Conservation (phyloP, 306 rosid genomes). For the Acacia acuminata region DNA sequence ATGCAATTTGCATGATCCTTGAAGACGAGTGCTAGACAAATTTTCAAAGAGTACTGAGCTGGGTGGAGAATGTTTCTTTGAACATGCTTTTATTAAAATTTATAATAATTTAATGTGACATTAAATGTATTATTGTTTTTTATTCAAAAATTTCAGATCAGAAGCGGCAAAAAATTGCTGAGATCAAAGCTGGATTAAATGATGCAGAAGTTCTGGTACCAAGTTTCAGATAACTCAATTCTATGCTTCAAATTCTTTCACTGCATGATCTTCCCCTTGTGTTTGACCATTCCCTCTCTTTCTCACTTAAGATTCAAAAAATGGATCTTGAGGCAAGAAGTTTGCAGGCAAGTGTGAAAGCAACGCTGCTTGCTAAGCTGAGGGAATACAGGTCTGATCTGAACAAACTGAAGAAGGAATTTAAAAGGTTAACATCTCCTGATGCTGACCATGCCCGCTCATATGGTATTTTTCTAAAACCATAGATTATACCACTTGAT, state of each 20-base stretch:
- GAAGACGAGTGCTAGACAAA: not conserved
- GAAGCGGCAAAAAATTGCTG: slow-evolving; percentile 69
- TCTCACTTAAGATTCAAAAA: slow-evolving; percentile 62
- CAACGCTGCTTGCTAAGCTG: slow-evolving; percentile 79
- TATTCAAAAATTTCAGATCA: slow-evolving; percentile 54
- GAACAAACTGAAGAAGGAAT: slow-evolving; percentile 72
- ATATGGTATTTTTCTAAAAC: slow-evolving; percentile 55
- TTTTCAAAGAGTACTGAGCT: not conserved
- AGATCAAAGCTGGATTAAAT: slow-evolving; percentile 72
- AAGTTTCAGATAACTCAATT: slow-evolving; percentile 12
- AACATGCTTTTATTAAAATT: slow-evolving; percentile 26
- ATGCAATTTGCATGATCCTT: slow-evolving; percentile 3
- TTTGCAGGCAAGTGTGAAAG: slow-evolving; percentile 79
- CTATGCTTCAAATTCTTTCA: not conserved
- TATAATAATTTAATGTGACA: not conserved
- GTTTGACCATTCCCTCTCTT: not conserved
- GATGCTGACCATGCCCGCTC: slow-evolving; percentile 72
- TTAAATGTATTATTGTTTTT: slow-evolving; percentile 20
- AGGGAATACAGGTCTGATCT: slow-evolving; percentile 90
- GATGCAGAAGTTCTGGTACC: slow-evolving; percentile 82
- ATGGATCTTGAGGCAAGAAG: slow-evolving; percentile 94
- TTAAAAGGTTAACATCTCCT: slow-evolving; percentile 74
- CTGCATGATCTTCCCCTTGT: slow-evolving; percentile 2
- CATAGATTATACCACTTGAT: slow-evolving; percentile 15
- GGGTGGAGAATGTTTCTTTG: slow-evolving; percentile 23